Conservation (phyloP, 306 rosid genomes). For the Vachellia collinsii region DNA sequence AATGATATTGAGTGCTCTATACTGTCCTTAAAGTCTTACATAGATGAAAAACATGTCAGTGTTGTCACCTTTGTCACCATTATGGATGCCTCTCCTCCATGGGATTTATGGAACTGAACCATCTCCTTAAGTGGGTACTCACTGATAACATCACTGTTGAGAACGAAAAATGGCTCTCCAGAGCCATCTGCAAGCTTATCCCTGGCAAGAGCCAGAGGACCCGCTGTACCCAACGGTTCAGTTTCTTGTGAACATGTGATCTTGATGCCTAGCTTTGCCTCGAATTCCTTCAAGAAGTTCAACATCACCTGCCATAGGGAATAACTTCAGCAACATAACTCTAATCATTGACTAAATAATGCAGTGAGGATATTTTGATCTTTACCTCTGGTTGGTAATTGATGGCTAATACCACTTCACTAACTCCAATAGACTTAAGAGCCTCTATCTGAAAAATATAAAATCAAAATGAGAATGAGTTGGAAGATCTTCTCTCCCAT, state of each 20-base stretch:
- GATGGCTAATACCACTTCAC: slow-evolving; percentile 95
- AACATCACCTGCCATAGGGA: slow-evolving; percentile 79
- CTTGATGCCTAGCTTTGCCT: slow-evolving; percentile 86
- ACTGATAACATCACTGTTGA: slow-evolving; percentile 97
- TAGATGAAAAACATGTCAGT: neutral
- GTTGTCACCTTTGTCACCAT: slow-evolving; percentile 94
- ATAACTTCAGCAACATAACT: slow-evolving; percentile 27
- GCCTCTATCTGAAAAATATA: slow-evolving; percentile 82
- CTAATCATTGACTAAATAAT: slow-evolving; percentile 30
- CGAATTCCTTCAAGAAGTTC: slow-evolving; percentile 93
- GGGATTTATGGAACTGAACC: slow-evolving; percentile 86
- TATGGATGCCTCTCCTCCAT: slow-evolving; percentile 99
- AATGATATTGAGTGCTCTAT: slow-evolving; percentile 17
- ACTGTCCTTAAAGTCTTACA: slow-evolving; percentile 14
- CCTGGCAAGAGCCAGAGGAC: slow-evolving; percentile 99
- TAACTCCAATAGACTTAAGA: slow-evolving; percentile 90
- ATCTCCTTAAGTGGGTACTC: slow-evolving; percentile 93
- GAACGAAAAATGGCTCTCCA: slow-evolving; percentile 96
- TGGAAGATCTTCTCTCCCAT: slow-evolving; percentile 4
- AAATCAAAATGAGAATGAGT: slow-evolving; percentile 33
- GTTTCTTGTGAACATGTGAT: slow-evolving; percentile 99
- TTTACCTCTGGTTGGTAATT: slow-evolving; percentile 99
- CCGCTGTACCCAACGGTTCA: slow-evolving; percentile 97
- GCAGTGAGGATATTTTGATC: slow-evolving; percentile 8
- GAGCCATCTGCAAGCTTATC: slow-evolving; percentile 83